Evolutionary conservation across 2,329 filamentous ascomycete species (phyloP), one percentile per base, ranked within the genome.

Genomic region (Monilinia aucupariae): DNA sequence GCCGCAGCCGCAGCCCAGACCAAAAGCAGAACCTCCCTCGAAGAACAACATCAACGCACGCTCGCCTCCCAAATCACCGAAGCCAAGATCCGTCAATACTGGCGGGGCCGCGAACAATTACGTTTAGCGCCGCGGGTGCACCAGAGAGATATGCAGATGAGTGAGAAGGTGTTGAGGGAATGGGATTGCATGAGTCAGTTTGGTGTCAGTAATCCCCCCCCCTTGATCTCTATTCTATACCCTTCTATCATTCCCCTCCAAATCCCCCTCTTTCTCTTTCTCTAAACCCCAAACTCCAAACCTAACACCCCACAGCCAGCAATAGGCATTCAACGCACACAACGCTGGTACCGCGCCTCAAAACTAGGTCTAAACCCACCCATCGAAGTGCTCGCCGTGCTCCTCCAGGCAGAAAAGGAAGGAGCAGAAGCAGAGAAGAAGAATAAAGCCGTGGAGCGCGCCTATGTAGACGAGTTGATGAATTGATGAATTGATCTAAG

Each of bases 131-230:
- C 84, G 49, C 79, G 88, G 70, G 86, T 96, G 43, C 94, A 97
- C 72, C 91, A 96, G 76, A 76, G 87, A 70, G 87, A 81, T 2
- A 73, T 97, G 69, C 82, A 80, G 13, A 68, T 89, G 52, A 81
- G 88, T 62, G 92, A 97, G 80, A 96, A 93, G 79, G 85, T 97
- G 32, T 76, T 97, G 71, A 81, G 93, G 67, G 90, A 96, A 74
- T 99, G 94, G 76, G 94, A 99, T 74, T 88, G 96, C 68, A 94
- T 88, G 72, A 90, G 84, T 65, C 90, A 96, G 71, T 99, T 90
- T 75, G 94, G 94, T 63, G 92, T 96, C 85, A 79, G 90, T 47
- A 45, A 22, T 85, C n/a, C n/a, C n/a, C n/a, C n/a, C n/a, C n/a
- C n/a, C n/a, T n/a, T 61, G 17, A 32, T 60, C 51, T 7, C n/a